A percentile compares a stretch with the other conserved stretches of the same genome.
Evolutionary conservation across 495 filamentous ascomycete genomes (phyloP).

Genomic region (Chaetomium tenue): DNA sequence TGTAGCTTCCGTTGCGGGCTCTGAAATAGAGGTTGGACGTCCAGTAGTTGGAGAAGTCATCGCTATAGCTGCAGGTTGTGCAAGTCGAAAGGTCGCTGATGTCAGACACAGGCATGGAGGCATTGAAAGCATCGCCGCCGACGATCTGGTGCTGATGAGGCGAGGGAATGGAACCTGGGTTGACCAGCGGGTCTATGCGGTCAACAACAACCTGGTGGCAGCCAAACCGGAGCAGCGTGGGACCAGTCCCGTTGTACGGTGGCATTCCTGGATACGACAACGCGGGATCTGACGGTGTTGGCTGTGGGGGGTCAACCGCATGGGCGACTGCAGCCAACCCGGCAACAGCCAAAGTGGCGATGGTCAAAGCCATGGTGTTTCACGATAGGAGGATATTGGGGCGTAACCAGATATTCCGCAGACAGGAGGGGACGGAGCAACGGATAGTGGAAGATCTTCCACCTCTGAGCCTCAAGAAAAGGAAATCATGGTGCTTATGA

Average conservation of each 20-base stretch:
- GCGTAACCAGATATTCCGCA: background rate
- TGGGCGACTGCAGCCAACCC: background rate
- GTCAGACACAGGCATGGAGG: conserved; percentile 42
- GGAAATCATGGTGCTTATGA: background rate
- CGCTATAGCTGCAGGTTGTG: conserved; percentile 27
- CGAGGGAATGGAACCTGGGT: conserved; percentile 38
- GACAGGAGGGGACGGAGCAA: background rate
- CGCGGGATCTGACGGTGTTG: background rate
- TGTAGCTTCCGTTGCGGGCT: conserved; percentile 47
- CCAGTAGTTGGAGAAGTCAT: conserved; percentile 35
- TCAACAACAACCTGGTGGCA: conserved; percentile 45
- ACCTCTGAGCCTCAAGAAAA: background rate
- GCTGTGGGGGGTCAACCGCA: background rate
- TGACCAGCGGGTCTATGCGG: conserved; percentile 44
- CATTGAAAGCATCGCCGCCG: conserved; percentile 48
- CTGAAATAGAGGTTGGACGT: conserved; percentile 48
- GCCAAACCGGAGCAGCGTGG: conserved; percentile 39
- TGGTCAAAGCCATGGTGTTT: background rate
- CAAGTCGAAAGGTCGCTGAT: conserved; percentile 33
- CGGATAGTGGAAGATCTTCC: background rate
- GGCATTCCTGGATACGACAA: background rate
- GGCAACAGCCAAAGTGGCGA: background rate
- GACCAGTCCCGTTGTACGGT: conserved; percentile 11
- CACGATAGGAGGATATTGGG: background rate
- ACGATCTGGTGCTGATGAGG: conserved; percentile 49